These are phyloP conservation scores for Metarhizium robertsii DNA, from an alignment of 2,329 filamentous ascomycete genomes.

Conservation along the genomic window DNA sequence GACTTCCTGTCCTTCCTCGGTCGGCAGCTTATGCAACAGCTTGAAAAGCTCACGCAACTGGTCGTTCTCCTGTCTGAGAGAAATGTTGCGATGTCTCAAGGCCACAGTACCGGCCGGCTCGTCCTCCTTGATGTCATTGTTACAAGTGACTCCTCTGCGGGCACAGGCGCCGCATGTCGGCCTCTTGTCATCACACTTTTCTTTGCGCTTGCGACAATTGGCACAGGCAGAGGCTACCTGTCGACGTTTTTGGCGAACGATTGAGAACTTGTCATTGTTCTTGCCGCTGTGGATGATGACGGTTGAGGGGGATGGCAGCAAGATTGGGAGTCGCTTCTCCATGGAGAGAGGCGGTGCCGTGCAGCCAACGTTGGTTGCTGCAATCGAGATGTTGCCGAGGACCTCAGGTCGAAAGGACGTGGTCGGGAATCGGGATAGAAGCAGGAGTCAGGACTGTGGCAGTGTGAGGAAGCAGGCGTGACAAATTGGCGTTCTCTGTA, in stretches of 20 bases:
- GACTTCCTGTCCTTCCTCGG: conserved; percentile 3
- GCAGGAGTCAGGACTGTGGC: too few species aligned
- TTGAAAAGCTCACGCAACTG: conserved; percentile 10
- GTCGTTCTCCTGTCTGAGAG: conserved; percentile 9
- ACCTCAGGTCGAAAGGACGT: too few species aligned
- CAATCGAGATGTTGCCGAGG: background rate
- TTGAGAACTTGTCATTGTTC: background rate
- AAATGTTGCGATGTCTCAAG: conserved; percentile 1
- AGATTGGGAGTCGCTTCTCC: background rate
- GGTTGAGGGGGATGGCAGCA: conserved; percentile 1
- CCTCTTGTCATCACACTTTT: conserved; percentile 6
- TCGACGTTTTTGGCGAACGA: conserved; percentile 5
- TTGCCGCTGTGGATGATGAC: background rate
- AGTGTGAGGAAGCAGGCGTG: too few species aligned
- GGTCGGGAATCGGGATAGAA: too few species aligned
- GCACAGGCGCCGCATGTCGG: conserved; percentile 6
- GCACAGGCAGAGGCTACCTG: conserved; percentile 4
- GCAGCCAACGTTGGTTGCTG: background rate
- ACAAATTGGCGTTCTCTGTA: too few species aligned
- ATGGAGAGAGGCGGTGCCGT: background rate
- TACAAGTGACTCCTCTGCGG: conserved; percentile 4
- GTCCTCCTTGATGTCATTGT: conserved; percentile 3
- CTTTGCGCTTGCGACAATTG: conserved; percentile 6
- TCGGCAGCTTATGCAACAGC: conserved; percentile 3
- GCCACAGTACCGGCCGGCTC: background rate